phyloP scores from a whole-genome alignment of 2,329 filamentous ascomycete genomes.

The Neoascochyta sp. region DNA sequence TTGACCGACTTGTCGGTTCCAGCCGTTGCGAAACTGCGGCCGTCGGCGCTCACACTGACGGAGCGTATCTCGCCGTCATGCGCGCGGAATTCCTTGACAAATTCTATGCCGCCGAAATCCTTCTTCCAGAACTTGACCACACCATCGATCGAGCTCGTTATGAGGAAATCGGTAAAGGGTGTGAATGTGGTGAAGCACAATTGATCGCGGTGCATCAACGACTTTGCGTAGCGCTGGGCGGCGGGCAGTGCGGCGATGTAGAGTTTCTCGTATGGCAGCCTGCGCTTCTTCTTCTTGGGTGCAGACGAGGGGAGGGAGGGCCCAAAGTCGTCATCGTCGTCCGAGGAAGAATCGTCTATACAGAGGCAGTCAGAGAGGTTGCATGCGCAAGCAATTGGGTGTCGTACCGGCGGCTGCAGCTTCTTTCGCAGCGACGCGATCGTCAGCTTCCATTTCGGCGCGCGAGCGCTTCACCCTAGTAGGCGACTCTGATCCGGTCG shows the following conservation, averaged over 20 bases:
- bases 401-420: slow-evolving; percentile 13
- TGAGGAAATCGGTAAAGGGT: slow-evolving; percentile 87
- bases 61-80: slow-evolving; percentile 81
- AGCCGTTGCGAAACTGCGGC: slow-evolving; percentile 86
- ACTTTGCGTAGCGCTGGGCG: slow-evolving; percentile 79
- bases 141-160: slow-evolving; percentile 91
- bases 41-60: slow-evolving; percentile 83
- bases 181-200: slow-evolving; percentile 84
- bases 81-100: slow-evolving; percentile 95
- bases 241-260: slow-evolving; percentile 86
- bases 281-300: slow-evolving; percentile 83
- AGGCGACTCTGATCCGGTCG: slow-evolving; percentile 22
- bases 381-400: slow-evolving; percentile 7
- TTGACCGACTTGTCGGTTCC: slow-evolving; percentile 76
- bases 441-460: slow-evolving; percentile 23
- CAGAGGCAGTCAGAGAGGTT: slow-evolving; percentile 10
- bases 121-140: slow-evolving; percentile 99
- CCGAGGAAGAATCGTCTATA: slow-evolving; percentile 61
- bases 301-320: slow-evolving; percentile 79
- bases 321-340: slow-evolving; percentile 77
- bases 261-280: slow-evolving; percentile 90
- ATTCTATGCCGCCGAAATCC: slow-evolving; percentile 82
- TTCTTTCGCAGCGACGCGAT: slow-evolving; percentile 6
- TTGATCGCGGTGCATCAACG: slow-evolving; percentile 97
- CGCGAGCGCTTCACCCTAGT: slow-evolving; percentile 23